Evolutionary conservation across 345 rosid species (phyloP).

Genomic region (Adansonia digitata): DNA sequence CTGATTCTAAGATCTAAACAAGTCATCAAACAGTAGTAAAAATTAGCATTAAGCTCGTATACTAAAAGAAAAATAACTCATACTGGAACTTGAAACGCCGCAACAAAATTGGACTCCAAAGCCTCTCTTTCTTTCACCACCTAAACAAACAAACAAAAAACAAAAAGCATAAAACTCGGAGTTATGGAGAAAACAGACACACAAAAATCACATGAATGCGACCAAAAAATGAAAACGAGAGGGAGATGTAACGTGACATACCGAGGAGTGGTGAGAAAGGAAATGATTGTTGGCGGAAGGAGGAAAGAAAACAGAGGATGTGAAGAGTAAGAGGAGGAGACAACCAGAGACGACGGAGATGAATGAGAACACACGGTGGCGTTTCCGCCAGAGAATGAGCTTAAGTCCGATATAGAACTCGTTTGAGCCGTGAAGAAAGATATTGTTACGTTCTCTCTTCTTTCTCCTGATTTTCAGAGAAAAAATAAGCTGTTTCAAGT

Average conservation of each 20-base stretch:
- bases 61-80: background rate
- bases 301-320: slow-evolving; percentile 38
- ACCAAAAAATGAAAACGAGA: background rate
- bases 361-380: slow-evolving; percentile 52
- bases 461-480: slow-evolving; percentile 33
- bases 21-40: background rate
- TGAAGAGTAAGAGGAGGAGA: slow-evolving; percentile 49
- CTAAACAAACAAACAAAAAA: slow-evolving; percentile 20
- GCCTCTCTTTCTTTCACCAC: slow-evolving; percentile 23
- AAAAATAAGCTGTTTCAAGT: background rate
- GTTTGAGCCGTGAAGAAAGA: slow-evolving; percentile 11
- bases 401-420: slow-evolving; percentile 27
- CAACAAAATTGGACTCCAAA: slow-evolving; percentile 19
- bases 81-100: slow-evolving; percentile 59
- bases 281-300: slow-evolving; percentile 34
- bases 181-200: slow-evolving; percentile 6
- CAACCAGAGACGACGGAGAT: slow-evolving; percentile 56
- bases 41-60: background rate
- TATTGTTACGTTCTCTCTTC: slow-evolving; percentile 23
- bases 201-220: background rate
- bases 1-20: background rate
- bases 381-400: slow-evolving; percentile 44
- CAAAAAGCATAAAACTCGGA: background rate
- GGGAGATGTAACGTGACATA: background rate
- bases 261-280: slow-evolving; percentile 19